These are phyloP conservation scores for Chalciporus pseudorubinellus DNA, from an alignment of 768 basidiomycete genomes.

Conservation along the genomic window DNA sequence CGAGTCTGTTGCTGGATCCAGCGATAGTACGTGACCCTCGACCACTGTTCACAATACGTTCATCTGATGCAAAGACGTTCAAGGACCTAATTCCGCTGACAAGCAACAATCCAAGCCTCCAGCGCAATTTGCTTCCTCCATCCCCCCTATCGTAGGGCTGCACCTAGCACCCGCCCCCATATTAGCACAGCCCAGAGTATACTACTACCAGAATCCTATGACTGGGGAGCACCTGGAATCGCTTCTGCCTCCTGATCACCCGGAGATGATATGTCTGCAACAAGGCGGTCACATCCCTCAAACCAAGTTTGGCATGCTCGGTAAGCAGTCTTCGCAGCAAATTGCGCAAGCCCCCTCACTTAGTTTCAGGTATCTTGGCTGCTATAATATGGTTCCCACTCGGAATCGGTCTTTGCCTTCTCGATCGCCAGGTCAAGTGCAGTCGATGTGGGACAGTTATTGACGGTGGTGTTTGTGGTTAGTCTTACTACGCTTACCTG, in stretches of 20 bases:
- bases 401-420: slow-evolving; percentile 72
- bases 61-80: slow-evolving; percentile 10
- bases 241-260: slow-evolving; percentile 71
- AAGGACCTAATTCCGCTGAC: slow-evolving; percentile 1
- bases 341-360: neutral
- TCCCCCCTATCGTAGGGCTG: slow-evolving; percentile 17
- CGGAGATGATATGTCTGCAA: slow-evolving; percentile 85
- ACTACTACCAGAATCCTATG: slow-evolving; percentile 64
- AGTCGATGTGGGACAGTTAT: slow-evolving; percentile 42
- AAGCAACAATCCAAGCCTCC: slow-evolving; percentile 13
- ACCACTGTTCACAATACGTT: neutral
- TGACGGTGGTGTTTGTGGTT: slow-evolving; percentile 37
- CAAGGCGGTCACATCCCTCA: slow-evolving; percentile 62
- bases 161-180: slow-evolving; percentile 32
- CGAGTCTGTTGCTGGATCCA: slow-evolving; percentile 34
- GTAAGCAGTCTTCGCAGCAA: slow-evolving; percentile 36
- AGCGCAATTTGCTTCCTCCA: slow-evolving; percentile 3
- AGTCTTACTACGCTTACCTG: neutral
- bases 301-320: slow-evolving; percentile 68
- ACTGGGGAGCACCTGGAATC: slow-evolving; percentile 61
- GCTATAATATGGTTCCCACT: slow-evolving; percentile 87
- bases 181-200: slow-evolving; percentile 49
- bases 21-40: slow-evolving; percentile 25
- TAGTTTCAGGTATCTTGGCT: slow-evolving; percentile 62
- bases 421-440: slow-evolving; percentile 72